A percentile compares a stretch with the other conserved stretches of the same genome.
phyloP scores from a whole-genome alignment of 805 yeast species.

The Saccharomyces kudriavzevii region DNA sequence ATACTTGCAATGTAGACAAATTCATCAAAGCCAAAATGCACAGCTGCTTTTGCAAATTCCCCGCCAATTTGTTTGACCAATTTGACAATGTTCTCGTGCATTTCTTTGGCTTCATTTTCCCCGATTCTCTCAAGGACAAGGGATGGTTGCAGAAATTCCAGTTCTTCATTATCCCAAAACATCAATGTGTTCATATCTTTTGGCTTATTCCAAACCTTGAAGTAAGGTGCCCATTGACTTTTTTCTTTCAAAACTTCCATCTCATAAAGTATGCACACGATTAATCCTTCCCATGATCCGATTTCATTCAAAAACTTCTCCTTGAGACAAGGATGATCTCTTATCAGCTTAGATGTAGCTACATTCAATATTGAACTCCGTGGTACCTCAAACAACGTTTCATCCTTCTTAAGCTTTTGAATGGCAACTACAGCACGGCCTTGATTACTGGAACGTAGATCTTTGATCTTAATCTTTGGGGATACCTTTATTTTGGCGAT shows the following conservation, averaged over 20 bases:
- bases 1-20: slow-evolving; percentile 70
- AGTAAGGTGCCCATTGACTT: slow-evolving; percentile 64
- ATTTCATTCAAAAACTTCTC: slow-evolving; percentile 31
- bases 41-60: slow-evolving; percentile 9
- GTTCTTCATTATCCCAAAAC: slow-evolving; percentile 68
- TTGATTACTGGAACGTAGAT: slow-evolving; percentile 48
- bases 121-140: slow-evolving; percentile 66
- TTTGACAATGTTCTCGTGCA: slow-evolving; percentile 38
- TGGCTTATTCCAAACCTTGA: slow-evolving; percentile 55
- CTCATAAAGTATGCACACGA: slow-evolving; percentile 61
- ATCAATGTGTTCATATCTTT: slow-evolving; percentile 54
- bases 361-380: slow-evolving; percentile 48
- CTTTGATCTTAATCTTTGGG: slow-evolving; percentile 50
- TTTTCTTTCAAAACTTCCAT: slow-evolving; percentile 35
- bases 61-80: slow-evolving; percentile 26
- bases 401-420: slow-evolving; percentile 53
- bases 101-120: slow-evolving; percentile 50
- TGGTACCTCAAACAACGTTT: slow-evolving; percentile 64
- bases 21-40: slow-evolving; percentile 41
- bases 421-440: slow-evolving; percentile 74
- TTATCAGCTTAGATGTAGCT: slow-evolving; percentile 44
- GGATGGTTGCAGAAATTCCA: slow-evolving; percentile 56
- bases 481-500: slow-evolving; percentile 41
- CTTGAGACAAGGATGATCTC: slow-evolving; percentile 26
- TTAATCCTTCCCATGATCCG: slow-evolving; percentile 72